A percentile compares a stretch with the other conserved stretches of the same genome.
These are phyloP conservation scores for Castanea crenata DNA, from an alignment of 306 rosid species.

Conservation along the genomic window DNA sequence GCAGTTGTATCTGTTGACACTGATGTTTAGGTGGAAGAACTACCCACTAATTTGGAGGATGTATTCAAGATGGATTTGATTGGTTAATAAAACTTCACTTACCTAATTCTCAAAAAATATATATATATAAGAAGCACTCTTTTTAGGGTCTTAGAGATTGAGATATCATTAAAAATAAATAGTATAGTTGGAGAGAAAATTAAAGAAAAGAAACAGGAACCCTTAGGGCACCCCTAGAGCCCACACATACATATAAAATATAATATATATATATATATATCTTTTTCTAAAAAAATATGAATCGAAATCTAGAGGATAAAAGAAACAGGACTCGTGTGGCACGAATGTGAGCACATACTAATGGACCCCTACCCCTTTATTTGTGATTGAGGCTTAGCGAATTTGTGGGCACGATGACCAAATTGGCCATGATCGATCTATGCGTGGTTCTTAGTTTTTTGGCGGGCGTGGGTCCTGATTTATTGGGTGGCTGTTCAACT, in stretches of 20 bases:
- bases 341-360: slow-evolving; percentile 37
- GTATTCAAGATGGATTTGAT: too few species aligned
- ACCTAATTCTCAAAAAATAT: too few species aligned
- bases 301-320: slow-evolving; percentile 19
- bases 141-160: not conserved
- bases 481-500: not conserved
- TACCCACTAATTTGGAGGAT: too few species aligned
- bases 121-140: too few species aligned
- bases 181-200: not conserved
- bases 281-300: not conserved
- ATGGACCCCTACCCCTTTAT: slow-evolving; percentile 41
- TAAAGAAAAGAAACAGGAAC: not conserved
- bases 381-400: slow-evolving; percentile 31
- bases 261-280: too few species aligned
- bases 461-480: slow-evolving; percentile 27
- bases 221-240: not conserved
- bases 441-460: not conserved
- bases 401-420: slow-evolving; percentile 27
- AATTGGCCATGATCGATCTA: slow-evolving; percentile 2
- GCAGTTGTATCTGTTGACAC: too few species aligned
- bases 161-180: not conserved
- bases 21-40: too few species aligned
- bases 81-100: too few species aligned
- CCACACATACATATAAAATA: too few species aligned
- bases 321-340: slow-evolving; percentile 35